Evolutionary conservation across 2,329 filamentous ascomycete species (phyloP).

Genomic region (Penicillium sp.): DNA sequence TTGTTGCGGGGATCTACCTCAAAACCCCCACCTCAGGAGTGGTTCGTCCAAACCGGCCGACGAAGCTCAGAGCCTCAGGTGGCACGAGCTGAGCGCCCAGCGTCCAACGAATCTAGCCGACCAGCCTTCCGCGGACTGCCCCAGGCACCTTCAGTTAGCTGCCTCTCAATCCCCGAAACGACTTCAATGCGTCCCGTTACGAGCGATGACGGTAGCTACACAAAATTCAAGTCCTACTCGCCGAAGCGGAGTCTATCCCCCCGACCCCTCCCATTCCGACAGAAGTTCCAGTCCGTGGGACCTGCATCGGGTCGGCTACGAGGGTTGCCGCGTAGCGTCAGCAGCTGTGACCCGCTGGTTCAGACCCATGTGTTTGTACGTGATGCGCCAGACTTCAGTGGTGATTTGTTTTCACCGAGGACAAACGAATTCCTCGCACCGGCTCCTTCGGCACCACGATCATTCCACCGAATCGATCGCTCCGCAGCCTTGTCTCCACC

Average conservation of each 20-base stretch:
- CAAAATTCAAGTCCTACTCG: slow-evolving; percentile 26
- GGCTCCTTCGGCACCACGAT: slow-evolving; percentile 37
- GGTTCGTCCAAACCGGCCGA: slow-evolving; percentile 33
- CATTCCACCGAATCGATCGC: slow-evolving; percentile 38
- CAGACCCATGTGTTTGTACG: slow-evolving; percentile 42
- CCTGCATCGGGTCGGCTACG: slow-evolving; percentile 19
- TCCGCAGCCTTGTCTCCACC: slow-evolving; percentile 18
- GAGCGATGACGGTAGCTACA: slow-evolving; percentile 25
- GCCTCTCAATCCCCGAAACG: slow-evolving; percentile 28
- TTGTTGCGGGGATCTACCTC: slow-evolving; percentile 36
- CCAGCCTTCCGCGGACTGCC: slow-evolving; percentile 23
- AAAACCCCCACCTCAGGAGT: slow-evolving; percentile 36
- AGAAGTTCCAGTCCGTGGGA: slow-evolving; percentile 35
- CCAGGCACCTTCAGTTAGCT: slow-evolving; percentile 27
- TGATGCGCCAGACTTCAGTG: slow-evolving; percentile 36
- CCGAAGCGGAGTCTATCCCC: slow-evolving; percentile 37
- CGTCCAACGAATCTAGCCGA: slow-evolving; percentile 18
- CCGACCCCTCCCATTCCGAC: slow-evolving; percentile 41
- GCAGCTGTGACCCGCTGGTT: slow-evolving; percentile 30
- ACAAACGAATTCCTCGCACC: slow-evolving; percentile 45
- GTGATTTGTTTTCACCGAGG: slow-evolving; percentile 47
- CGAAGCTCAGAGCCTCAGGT: slow-evolving; percentile 35
- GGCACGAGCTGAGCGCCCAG: slow-evolving; percentile 20
- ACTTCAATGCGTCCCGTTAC: slow-evolving; percentile 29
- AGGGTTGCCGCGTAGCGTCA: slow-evolving; percentile 23